Evolutionary conservation across 2,329 filamentous ascomycete species (phyloP).

Genomic region (Claviceps citrina): DNA sequence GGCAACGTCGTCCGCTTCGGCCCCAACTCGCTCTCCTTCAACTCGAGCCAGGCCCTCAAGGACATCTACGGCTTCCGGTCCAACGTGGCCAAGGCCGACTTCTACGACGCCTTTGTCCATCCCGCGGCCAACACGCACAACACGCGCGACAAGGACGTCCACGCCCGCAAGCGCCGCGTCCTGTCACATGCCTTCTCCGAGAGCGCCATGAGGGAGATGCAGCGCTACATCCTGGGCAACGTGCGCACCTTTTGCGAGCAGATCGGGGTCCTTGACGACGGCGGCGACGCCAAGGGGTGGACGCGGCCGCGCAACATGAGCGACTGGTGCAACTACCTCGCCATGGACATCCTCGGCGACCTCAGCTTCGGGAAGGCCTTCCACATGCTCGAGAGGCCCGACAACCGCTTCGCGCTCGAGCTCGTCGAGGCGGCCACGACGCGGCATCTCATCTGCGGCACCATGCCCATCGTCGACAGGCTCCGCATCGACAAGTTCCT

Average conservation of each 20-base stretch:
- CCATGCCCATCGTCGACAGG: slow-evolving; percentile 53
- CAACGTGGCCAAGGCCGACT: slow-evolving; percentile 52
- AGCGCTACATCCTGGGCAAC: slow-evolving; percentile 50
- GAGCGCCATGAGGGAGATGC: slow-evolving; percentile 49
- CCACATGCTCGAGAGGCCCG: slow-evolving; percentile 41
- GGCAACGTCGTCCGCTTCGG: slow-evolving; percentile 60
- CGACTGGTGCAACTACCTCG: slow-evolving; percentile 46
- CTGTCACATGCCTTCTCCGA: slow-evolving; percentile 59
- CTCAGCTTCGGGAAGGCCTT: slow-evolving; percentile 47
- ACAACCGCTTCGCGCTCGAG: slow-evolving; percentile 51
- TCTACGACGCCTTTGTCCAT: slow-evolving; percentile 59
- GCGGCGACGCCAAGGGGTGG: slow-evolving; percentile 39
- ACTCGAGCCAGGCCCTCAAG: slow-evolving; percentile 52
- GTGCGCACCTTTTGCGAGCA: slow-evolving; percentile 50
- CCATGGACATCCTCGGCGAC: slow-evolving; percentile 48
- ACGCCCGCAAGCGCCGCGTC: slow-evolving; percentile 56
- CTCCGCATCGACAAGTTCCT: slow-evolving; percentile 52
- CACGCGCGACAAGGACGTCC: slow-evolving; percentile 49
- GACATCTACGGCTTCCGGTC: slow-evolving; percentile 49
- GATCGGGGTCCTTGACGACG: slow-evolving; percentile 28
- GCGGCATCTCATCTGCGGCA: slow-evolving; percentile 54
- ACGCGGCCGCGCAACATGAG: slow-evolving; percentile 44
- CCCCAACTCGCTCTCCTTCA: slow-evolving; percentile 64
- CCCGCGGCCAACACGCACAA: slow-evolving; percentile 61
- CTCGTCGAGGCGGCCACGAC: slow-evolving; percentile 54